Evolutionary conservation across 2,329 filamentous ascomycete species (phyloP).

Genomic region (Penicillium sp.): DNA sequence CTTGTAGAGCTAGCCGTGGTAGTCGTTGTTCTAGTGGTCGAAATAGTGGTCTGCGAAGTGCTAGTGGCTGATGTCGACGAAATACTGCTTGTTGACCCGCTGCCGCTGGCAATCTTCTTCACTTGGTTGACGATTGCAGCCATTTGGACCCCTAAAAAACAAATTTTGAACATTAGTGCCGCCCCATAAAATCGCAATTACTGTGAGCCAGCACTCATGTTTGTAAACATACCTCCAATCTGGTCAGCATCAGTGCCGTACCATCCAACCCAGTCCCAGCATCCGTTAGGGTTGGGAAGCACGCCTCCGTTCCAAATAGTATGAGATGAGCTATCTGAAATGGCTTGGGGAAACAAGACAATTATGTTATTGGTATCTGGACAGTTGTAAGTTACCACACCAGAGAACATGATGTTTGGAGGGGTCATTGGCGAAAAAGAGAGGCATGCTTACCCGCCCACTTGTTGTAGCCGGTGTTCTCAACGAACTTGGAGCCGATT

Average conservation of each 20-base stretch:
- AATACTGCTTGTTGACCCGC: no score
- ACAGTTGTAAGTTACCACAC: neutral
- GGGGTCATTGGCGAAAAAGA: neutral
- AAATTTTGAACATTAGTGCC: neutral
- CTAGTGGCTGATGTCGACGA: no score
- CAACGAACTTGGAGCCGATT: constrained; percentile 18
- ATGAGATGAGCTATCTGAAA: constrained; percentile 15
- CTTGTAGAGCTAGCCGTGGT: no score
- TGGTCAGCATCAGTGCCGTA: constrained; percentile 24
- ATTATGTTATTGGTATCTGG: constrained; percentile 22
- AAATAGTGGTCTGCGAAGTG: no score
- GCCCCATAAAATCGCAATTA: neutral
- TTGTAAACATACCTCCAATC: constrained; percentile 5
- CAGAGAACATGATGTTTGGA: no score
- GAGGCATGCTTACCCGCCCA: constrained; percentile 17
- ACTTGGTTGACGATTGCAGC: constrained; percentile 24
- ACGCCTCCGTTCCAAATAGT: constrained; percentile 18
- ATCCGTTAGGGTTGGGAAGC: constrained; percentile 21
- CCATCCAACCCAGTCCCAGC: constrained; percentile 25
- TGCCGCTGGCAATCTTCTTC: constrained; percentile 20
- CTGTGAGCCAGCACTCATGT: no score
- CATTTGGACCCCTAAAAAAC: constrained; percentile 26
- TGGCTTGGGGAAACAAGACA: constrained; percentile 19
- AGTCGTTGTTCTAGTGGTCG: no score
- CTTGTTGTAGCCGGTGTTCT: constrained; percentile 24